Conservation (phyloP, 2,329 filamentous ascomycete species). For the Talaromyces funiculosus region DNA sequence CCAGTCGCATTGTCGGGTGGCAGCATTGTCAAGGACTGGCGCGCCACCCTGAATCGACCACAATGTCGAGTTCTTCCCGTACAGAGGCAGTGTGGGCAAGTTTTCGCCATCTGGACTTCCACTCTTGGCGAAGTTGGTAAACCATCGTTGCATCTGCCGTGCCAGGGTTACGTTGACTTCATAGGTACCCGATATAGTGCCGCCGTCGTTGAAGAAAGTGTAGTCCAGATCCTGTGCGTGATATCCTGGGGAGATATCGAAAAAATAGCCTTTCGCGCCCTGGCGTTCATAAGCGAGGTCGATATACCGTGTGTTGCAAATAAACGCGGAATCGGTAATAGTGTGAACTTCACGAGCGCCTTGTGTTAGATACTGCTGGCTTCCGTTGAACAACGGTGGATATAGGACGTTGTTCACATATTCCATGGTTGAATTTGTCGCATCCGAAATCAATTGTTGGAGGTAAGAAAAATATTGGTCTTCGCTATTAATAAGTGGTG, state of each 20-base stretch:
- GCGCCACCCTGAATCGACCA: background rate
- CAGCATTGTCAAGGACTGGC: background rate
- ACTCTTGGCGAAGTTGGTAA: background rate
- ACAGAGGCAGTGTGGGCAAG: background rate
- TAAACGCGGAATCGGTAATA: background rate
- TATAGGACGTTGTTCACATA: background rate
- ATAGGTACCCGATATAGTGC: background rate
- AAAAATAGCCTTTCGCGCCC: background rate
- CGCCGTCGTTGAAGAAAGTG: background rate
- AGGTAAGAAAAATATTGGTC: background rate
- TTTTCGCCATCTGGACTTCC: background rate
- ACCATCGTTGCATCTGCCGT: background rate
- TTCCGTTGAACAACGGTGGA: background rate
- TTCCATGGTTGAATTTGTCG: background rate
- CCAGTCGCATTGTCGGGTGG: background rate
- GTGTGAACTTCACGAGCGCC: background rate
- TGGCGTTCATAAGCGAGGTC: background rate
- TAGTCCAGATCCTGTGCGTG: background rate
- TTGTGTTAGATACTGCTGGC: background rate
- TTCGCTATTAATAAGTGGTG: background rate
- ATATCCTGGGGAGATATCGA: background rate
- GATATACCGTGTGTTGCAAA: background rate
- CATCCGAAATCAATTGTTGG: background rate
- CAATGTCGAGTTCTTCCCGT: background rate
- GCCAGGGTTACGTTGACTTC: background rate